Conservation (phyloP, 2,329 filamentous ascomycete species). For the Cladosporium sphaerospermum region DNA sequence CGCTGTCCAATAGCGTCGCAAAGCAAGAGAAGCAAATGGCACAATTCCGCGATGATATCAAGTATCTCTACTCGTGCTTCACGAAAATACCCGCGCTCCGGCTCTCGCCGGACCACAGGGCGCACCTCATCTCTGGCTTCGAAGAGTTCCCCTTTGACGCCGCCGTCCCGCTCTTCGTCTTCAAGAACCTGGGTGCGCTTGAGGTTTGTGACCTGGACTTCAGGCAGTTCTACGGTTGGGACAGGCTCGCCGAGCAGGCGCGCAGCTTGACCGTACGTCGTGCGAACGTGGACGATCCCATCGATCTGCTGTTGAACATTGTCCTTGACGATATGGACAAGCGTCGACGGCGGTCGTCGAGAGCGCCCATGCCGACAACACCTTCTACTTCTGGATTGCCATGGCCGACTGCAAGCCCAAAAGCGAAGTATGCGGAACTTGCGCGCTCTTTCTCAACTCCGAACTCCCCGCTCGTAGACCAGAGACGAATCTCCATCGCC, state of each 20-base stretch:
- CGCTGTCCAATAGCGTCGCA: constrained; percentile 72
- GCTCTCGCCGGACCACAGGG: constrained; percentile 86
- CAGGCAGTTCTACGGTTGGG: constrained; percentile 95
- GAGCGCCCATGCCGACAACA: constrained; percentile 62
- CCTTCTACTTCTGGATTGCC: constrained; percentile 55
- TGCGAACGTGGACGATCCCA: constrained; percentile 80
- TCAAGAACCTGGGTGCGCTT: constrained; percentile 92
- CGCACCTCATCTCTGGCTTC: constrained; percentile 82
- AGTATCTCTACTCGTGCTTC: constrained; percentile 95
- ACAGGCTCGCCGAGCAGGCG: constrained; percentile 84
- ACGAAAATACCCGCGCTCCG: constrained; percentile 94
- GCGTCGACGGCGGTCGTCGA: constrained; percentile 78
- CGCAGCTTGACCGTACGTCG: constrained; percentile 83
- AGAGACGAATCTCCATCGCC: constrained; percentile 39
- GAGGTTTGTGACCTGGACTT: constrained; percentile 96
- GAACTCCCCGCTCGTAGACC: constrained; percentile 52
- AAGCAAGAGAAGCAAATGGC: constrained; percentile 87
- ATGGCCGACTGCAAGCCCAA: constrained; percentile 58
- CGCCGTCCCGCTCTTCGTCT: constrained; percentile 89
- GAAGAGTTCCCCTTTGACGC: constrained; percentile 98
- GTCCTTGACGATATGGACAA: constrained; percentile 96
- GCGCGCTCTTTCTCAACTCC: constrained; percentile 64
- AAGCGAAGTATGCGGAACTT: constrained; percentile 58
- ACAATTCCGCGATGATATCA: constrained; percentile 77
- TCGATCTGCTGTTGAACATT: constrained; percentile 84